Percentiles rank a stretch among this genome's conserved stretches.
Conservation (phyloP, 1,284 basidiomycete species). For the Boletus smithii region DNA sequence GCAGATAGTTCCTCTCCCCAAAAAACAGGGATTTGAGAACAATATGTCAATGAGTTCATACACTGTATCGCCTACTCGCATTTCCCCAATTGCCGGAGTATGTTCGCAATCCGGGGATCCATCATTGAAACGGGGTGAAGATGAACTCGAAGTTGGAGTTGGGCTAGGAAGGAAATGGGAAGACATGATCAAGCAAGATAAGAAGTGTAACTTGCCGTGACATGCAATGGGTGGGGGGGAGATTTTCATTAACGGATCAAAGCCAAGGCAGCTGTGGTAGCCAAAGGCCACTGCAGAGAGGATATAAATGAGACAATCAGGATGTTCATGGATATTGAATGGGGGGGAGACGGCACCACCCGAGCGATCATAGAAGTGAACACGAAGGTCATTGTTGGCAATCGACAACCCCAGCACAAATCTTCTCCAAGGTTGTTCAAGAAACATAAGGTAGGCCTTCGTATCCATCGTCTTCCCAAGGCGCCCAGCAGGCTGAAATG, state of each 20-base stretch:
- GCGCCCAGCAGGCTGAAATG: background rate
- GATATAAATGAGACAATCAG: background rate
- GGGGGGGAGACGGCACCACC: background rate
- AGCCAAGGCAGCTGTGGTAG: background rate
- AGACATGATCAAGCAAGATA: no score
- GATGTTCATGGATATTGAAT: background rate
- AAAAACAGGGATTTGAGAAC: background rate
- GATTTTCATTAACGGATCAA: background rate
- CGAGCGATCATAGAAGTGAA: constrained; percentile 3
- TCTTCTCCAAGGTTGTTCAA: constrained; percentile 1
- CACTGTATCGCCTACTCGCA: background rate
- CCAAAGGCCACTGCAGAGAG: background rate
- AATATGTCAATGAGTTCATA: background rate
- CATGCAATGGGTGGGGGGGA: background rate
- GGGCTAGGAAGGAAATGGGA: background rate
- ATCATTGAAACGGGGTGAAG: background rate
- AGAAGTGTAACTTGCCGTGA: no score
- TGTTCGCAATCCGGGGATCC: no score
- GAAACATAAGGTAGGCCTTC: background rate
- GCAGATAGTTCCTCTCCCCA: background rate
- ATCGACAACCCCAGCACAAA: background rate
- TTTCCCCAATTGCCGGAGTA: no score
- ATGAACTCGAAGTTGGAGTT: no score
- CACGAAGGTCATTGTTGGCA: background rate
- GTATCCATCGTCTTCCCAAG: background rate